These are phyloP conservation scores for Holtermannia corniformis DNA, from an alignment of 768 basidiomycete species.

Conservation along the genomic window DNA sequence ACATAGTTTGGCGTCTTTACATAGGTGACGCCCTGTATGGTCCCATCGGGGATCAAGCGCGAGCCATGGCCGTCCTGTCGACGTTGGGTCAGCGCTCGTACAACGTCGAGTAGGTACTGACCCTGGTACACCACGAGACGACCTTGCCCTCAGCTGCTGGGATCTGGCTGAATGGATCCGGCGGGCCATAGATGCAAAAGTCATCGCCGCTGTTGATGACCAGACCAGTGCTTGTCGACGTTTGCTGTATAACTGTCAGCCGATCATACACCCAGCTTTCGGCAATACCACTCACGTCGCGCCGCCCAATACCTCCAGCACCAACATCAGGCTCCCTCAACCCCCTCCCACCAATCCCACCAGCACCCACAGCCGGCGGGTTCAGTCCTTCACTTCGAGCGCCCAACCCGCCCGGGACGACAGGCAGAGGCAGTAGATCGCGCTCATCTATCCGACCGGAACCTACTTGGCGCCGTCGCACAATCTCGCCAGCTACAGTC, in stretches of 20 bases:
- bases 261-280: too few species aligned
- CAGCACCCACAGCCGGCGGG: too few species aligned
- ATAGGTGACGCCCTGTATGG: conserved; percentile 32
- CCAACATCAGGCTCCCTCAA: too few species aligned
- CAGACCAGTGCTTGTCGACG: conserved; percentile 32
- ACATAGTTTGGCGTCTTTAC: conserved; percentile 29
- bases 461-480: too few species aligned
- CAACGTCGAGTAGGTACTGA: conserved; percentile 6
- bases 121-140: conserved; percentile 30
- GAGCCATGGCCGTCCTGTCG: conserved; percentile 15
- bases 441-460: too few species aligned
- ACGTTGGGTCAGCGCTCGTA: background rate
- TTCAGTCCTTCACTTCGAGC: too few species aligned
- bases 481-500: too few species aligned
- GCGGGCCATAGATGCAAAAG: conserved; percentile 35
- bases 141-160: conserved; percentile 12
- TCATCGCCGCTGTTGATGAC: conserved; percentile 39
- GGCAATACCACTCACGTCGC: too few species aligned
- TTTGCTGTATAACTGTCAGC: conserved; percentile 20
- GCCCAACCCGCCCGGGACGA: too few species aligned
- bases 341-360: too few species aligned
- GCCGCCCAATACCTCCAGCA: too few species aligned
- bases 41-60: conserved; percentile 32
- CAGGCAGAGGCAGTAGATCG: too few species aligned
- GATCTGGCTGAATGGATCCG: conserved; percentile 16